Conservation (phyloP, 352 stramenopile genomes). For the Phytopythium ostracodes region DNA sequence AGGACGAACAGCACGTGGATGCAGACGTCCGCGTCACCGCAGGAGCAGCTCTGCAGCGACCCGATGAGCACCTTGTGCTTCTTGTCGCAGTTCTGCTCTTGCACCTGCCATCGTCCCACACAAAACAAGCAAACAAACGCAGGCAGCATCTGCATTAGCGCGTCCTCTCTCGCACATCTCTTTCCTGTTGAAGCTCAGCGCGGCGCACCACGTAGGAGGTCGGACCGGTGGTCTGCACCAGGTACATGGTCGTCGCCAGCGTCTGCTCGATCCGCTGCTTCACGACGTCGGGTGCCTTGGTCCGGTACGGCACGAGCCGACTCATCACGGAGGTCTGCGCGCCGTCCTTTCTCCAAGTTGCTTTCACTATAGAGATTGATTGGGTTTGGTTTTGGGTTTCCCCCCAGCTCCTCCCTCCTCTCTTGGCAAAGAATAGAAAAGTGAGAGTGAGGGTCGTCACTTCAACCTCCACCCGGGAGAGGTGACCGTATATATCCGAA, state of each 20-base stretch:
- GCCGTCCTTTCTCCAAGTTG: constrained; percentile 1
- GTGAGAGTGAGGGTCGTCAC: not conserved
- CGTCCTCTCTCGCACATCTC: too few relatives aligned
- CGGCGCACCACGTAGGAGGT: constrained; percentile 68
- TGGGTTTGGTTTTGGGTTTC: not conserved
- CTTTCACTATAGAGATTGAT: not conserved
- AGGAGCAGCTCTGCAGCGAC: constrained; percentile 65
- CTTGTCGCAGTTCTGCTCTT: constrained; percentile 67
- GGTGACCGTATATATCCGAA: not conserved
- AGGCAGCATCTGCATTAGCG: too few relatives aligned
- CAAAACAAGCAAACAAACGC: too few relatives aligned
- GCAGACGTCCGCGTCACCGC: constrained; percentile 70
- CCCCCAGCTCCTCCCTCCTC: too few relatives aligned
- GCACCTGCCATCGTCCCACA: constrained; percentile 28
- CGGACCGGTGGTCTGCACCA: constrained; percentile 71
- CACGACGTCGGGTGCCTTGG: constrained; percentile 46
- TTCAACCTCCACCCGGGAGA: not conserved
- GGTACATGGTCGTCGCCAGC: constrained; percentile 66
- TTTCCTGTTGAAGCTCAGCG: too few relatives aligned
- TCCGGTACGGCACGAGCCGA: constrained; percentile 56
- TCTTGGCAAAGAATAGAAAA: not conserved
- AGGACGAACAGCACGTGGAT: constrained; percentile 86
- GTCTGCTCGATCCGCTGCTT: constrained; percentile 62
- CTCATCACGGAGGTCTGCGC: constrained; percentile 34
- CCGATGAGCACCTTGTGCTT: constrained; percentile 82